Evolutionary conservation across 2,329 filamentous ascomycete species (phyloP), one percentile per base, ranked within the genome.

Genomic region (Penicillium olsonii): DNA sequence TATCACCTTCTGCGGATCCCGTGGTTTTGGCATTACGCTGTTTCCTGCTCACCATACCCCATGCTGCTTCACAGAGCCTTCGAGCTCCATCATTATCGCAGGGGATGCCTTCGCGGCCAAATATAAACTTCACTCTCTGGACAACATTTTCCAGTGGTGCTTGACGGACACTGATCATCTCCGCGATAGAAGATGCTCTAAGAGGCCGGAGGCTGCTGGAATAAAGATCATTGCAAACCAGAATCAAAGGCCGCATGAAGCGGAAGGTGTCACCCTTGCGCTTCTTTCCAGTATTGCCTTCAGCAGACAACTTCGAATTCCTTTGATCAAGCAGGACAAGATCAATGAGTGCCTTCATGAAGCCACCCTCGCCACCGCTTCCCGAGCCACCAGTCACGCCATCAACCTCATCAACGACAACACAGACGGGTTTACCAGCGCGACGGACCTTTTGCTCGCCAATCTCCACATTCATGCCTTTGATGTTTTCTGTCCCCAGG

Each of bases 191-290:
- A 0, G 90, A 92, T 56, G 92, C 88, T n/a, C 94, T 84, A 7
- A 99, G 77, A 0, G 90, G 91, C 22, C 91, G 83, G 34, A 99
- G 79, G 17, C 92, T 89, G 4, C 92, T 86, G 60, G 96, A 91
- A 65, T 99, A 99, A 1, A 97, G 84, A 68, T 99, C 95, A 63
- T 99, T 99, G 76, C 94, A 99, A 60, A 99, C 94, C 40, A 99
- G 78, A 42, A 99, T 90, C 24, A 99, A 77, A 0, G 94, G 94
- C 38, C 94, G 82, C 72, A 95, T 82, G 54, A 96, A 81, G 35
- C 88, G 83, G 66, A 99, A 99, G 50, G 86, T 87, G 63, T 97
- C 92, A 0, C 86, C 87, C 67, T 90, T 92, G 69, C 83, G 90
- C 52, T 78, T 71, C 35, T 61, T 68, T 37, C 57, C 56, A 10